These are phyloP conservation scores for Carex myosuroides DNA, from an alignment of 176 grass and related monocot genomes.

Conservation along the genomic window DNA sequence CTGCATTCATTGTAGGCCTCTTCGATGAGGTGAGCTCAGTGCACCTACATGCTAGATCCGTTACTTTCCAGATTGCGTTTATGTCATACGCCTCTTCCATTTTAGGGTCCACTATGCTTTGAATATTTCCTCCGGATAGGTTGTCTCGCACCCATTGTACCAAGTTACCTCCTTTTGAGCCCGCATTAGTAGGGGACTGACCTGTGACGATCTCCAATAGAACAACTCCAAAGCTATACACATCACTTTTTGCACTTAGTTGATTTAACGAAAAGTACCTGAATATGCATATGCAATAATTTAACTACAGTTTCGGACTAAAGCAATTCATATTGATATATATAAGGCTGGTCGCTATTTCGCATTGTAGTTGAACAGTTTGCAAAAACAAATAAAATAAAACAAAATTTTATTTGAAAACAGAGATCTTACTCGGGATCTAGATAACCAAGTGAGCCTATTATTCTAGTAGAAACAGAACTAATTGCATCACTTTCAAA, in stretches of 20 bases:
- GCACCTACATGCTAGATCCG: slow-evolving; percentile 22
- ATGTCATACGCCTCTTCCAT: slow-evolving; percentile 34
- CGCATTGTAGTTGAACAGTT: too few species aligned
- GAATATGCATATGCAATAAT: too few species aligned
- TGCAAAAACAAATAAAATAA: too few species aligned
- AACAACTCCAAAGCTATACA: slow-evolving; percentile 43
- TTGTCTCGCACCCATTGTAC: slow-evolving; percentile 25
- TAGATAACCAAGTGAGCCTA: not conserved
- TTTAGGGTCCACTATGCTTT: slow-evolving; percentile 28
- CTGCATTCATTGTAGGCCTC: too few species aligned
- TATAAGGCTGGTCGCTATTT: too few species aligned
- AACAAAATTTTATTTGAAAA: too few species aligned
- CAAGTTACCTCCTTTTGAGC: slow-evolving; percentile 10
- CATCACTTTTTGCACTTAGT: slow-evolving; percentile 40
- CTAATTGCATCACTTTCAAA: not conserved
- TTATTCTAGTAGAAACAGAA: not conserved
- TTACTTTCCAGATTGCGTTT: slow-evolving; percentile 50
- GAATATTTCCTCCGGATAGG: slow-evolving; percentile 33
- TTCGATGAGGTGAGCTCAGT: not conserved
- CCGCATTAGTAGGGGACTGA: slow-evolving; percentile 1
- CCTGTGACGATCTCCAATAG: slow-evolving; percentile 41
- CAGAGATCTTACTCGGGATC: not conserved
- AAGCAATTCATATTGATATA: too few species aligned
- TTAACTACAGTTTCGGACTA: too few species aligned
- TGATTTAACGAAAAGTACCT: slow-evolving; percentile 32